Conservation (phyloP, 2,329 filamentous ascomycete genomes). For the Colletotrichum sublineola region DNA sequence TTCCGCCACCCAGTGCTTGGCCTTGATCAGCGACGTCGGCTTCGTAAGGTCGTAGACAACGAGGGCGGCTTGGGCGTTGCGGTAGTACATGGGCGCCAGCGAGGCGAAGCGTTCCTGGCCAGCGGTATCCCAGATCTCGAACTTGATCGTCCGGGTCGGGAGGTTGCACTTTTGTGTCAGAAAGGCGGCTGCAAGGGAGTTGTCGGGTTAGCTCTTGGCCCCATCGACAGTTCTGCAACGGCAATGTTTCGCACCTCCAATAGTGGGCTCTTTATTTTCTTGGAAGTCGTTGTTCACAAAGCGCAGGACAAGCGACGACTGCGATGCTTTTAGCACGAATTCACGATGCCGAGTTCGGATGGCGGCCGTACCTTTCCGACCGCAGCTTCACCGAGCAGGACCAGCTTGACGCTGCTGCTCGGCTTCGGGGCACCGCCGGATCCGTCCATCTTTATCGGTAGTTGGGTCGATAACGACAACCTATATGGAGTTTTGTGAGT, state of each 20-base stretch:
- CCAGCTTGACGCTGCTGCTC: slow-evolving; percentile 99
- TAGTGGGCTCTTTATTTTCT: slow-evolving; percentile 99
- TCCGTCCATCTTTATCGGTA: slow-evolving; percentile 73
- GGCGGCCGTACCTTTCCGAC: slow-evolving; percentile 86
- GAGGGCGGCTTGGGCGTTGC: slow-evolving; percentile 96
- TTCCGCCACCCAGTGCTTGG: slow-evolving; percentile 98
- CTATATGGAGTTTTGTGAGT: neutral
- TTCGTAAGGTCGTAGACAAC: slow-evolving; percentile 99
- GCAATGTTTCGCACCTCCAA: slow-evolving; percentile 78
- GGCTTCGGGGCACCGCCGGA: slow-evolving; percentile 82
- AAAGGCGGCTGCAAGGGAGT: slow-evolving; percentile 81
- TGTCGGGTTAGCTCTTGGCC: slow-evolving; percentile 30
- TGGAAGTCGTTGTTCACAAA: slow-evolving; percentile 99
- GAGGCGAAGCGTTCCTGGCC: slow-evolving; percentile 98
- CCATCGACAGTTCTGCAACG: slow-evolving; percentile 9
- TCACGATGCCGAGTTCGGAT: neutral
- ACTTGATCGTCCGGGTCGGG: slow-evolving; percentile 90
- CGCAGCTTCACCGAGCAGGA: slow-evolving; percentile 95
- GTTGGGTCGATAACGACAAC: slow-evolving; percentile 30
- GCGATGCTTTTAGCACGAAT: slow-evolving; percentile 44
- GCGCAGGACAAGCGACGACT: slow-evolving; percentile 97
- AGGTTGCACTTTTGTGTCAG: slow-evolving; percentile 99
- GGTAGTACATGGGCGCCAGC: slow-evolving; percentile 99
- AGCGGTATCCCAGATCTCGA: slow-evolving; percentile 98
- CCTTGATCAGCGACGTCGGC: slow-evolving; percentile 93